These are phyloP conservation scores for Phaeosphaeriaceae sp. DNA, from an alignment of 2,329 filamentous ascomycete genomes.

Conservation along the genomic window DNA sequence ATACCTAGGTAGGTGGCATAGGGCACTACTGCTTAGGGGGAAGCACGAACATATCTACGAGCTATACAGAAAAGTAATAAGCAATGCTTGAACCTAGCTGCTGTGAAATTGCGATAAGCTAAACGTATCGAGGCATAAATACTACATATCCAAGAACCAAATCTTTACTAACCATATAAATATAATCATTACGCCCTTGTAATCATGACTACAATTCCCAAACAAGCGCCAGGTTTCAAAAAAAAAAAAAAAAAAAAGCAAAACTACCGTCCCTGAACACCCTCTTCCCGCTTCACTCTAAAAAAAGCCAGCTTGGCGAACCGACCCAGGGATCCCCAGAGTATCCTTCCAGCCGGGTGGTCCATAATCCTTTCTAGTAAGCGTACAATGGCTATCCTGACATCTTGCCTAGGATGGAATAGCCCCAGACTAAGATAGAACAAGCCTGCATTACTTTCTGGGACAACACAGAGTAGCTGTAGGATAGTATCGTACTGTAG, in stretches of 20 bases:
- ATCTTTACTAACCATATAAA: constrained; percentile 2
- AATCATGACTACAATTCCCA: too few species aligned
- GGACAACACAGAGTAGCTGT: constrained; percentile 78
- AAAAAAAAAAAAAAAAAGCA: too few species aligned
- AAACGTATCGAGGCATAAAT: too few species aligned
- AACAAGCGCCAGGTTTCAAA: too few species aligned
- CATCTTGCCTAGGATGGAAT: constrained; percentile 85
- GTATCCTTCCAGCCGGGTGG: constrained; percentile 91
- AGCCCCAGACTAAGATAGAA: constrained; percentile 91
- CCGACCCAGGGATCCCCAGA: constrained; percentile 84
- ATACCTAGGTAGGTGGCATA: too few species aligned
- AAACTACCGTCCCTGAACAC: neutral
- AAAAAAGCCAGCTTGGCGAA: constrained; percentile 89
- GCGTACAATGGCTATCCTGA: constrained; percentile 77
- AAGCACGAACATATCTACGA: too few species aligned
- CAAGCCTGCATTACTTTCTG: constrained; percentile 83
- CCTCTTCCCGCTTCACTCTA: constrained; percentile 71
- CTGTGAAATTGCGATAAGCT: too few species aligned
- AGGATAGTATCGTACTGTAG: constrained; percentile 49
- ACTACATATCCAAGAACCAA: neutral
- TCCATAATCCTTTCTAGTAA: constrained; percentile 81
- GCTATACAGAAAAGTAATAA: neutral
- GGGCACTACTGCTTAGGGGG: too few species aligned
- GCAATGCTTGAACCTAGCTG: too few species aligned
- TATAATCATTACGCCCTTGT: too few species aligned